Base-by-base conservation (phyloP, 352 stramenopile species). In the Pythium rishiriense region DNA sequence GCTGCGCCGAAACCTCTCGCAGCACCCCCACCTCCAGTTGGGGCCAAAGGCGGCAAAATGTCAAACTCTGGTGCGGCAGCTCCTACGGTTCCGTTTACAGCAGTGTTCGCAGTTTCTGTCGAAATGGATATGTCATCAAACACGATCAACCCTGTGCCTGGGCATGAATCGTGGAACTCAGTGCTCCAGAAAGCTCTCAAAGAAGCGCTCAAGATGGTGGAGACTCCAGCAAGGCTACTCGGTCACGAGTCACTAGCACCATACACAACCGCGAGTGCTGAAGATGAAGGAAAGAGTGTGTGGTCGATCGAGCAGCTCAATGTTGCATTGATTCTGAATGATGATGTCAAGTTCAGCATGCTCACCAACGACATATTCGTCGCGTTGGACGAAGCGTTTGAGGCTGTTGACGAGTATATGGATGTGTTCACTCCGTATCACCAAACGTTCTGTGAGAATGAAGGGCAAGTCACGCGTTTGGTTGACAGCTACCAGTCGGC, bases 381-480 rank as follows among this genome's bases (percentile, higher is more conserved):
- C 3, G 75, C 85, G 1, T 62, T 96, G 1, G 86, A 93, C 46
- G 84, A 93, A 64, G 83, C 82, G 0, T 92, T 94, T 51, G 83
- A 93, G 33, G 68, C 81, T 3, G 80, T 97, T 0, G 82, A 92
- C 22, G 84, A 96, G 19, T 98, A 98, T 66, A 78, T 94, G 59
- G 77, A 93, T 33, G 75, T 97, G 0, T 98, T 98, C 56, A 48
- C 84, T 0, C 93, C 93, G 15, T 98, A 88, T 58, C 77, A 90
- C 53, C 79, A 96, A 29, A 94, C 87, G 26, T 98, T 85, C 64
- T 69, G 74, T 0, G 80, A 94, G 37, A 98, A 98, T 61, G 76
- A 94, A 52, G 69, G 65, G 8, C 87, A 97, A 52, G 68, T 91
- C 7, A 70, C 71, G 7, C 69, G 69, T 8, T 66, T 97, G 10